Conservation (phyloP, 352 stramenopile genomes). For the Phytopythium mirpurense region DNA sequence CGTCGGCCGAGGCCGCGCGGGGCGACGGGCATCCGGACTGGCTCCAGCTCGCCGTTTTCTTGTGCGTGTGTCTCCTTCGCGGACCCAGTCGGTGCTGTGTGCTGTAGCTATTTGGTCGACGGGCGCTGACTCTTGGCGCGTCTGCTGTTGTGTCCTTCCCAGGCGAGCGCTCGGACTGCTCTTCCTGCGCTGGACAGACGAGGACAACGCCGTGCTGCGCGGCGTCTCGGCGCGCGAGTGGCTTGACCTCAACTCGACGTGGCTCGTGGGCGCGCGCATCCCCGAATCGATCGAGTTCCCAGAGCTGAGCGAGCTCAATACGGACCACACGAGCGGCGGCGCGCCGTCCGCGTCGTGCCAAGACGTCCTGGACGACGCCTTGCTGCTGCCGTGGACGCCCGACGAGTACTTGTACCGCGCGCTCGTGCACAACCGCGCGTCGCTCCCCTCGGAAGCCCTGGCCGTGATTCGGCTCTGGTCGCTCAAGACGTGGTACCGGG, state of each 20-base stretch:
- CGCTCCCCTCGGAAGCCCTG: slow-evolving; percentile 58
- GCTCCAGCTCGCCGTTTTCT: slow-evolving; percentile 70
- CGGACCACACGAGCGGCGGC: slow-evolving; percentile 34
- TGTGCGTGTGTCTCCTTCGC: slow-evolving; percentile 26
- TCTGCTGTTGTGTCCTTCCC: background rate
- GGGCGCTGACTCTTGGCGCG: background rate
- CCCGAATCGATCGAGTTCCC: slow-evolving; percentile 54
- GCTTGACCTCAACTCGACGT: slow-evolving; percentile 58
- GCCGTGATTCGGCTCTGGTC: slow-evolving; percentile 69
- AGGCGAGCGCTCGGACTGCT: slow-evolving; percentile 66
- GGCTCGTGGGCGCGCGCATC: slow-evolving; percentile 54
- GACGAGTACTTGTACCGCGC: slow-evolving; percentile 77
- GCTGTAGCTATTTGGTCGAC: too few relatives aligned
- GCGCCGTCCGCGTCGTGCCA: background rate
- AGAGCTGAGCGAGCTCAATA: slow-evolving; percentile 60
- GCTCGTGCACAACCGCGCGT: slow-evolving; percentile 54
- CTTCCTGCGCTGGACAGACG: slow-evolving; percentile 72
- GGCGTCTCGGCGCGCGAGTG: slow-evolving; percentile 73
- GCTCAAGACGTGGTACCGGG: slow-evolving; percentile 59
- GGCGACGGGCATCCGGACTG: slow-evolving; percentile 74
- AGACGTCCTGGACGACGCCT: slow-evolving; percentile 29
- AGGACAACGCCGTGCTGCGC: slow-evolving; percentile 53
- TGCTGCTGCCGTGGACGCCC: slow-evolving; percentile 59
- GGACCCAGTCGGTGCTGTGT: too few relatives aligned
- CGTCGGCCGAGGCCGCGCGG: slow-evolving; percentile 48